Base-by-base conservation (phyloP, 306 rosid genomes). In the Lagenaria siceraria region DNA sequence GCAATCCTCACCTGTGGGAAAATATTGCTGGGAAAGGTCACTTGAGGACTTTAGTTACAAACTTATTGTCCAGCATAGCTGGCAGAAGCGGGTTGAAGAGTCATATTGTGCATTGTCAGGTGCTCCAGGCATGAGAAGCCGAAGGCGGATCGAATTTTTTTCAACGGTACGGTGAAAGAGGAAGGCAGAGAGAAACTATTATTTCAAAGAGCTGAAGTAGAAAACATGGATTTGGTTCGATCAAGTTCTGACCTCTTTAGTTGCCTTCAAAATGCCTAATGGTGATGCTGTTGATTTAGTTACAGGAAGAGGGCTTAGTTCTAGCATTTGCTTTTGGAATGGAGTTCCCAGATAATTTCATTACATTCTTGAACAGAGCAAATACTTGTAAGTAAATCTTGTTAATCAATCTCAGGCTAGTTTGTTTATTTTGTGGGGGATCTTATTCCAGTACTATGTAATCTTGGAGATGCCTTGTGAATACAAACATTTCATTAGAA, bases 91-190 rank as follows among this genome's bases (percentile, higher is more conserved):
- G 93, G 75, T 87, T 90, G 90, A 96, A 86, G 91, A 96, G 98
- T 81, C 99, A 92, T 83, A 96, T 96, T 78, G 88, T 96, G 81
- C 99, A 92, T 84, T 92, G 99, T 82, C 99, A 96, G 79, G 98
- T 96, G 79, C 98, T 96, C 75, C 99, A 92, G 89, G 94, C 90
- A 21, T 96, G 90, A 92, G 73, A 79, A 73, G 75, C 60, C 13
- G 9, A 38, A 21, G 25, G 66, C 22, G 15, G 69, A n/a, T 56
- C 24, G 8, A 29, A 18, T 13, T 29, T 21, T 31, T 49, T 27
- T 49, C 5, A 56, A 60, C 69, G 65, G 49, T 49, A 29, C 40
- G 10, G 54, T 29, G 78, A 22, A 43, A 69, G 55, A 10, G 49
- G 53, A 80, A 83, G 79, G 52, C 46, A 77, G 81, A 25, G 78